phyloP scores from a whole-genome alignment of 495 filamentous ascomycete species.

The Ramalina peruviana region DNA sequence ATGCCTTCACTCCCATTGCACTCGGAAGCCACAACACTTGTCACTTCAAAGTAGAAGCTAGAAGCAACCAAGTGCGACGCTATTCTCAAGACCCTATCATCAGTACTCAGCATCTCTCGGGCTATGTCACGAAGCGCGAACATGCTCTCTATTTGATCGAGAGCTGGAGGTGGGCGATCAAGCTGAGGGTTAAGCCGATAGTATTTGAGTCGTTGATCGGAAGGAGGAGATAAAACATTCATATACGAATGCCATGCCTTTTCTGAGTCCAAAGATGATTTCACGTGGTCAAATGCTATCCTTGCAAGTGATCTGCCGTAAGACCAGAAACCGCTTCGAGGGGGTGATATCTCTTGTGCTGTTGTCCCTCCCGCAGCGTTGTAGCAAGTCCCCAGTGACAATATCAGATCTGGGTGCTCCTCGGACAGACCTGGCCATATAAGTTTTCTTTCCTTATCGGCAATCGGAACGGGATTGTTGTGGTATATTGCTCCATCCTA shows the following conservation, averaged over 20 bases:
- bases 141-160: slow-evolving; percentile 10
- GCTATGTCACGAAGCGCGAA: not conserved
- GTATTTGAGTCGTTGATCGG: not conserved
- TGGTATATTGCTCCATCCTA: slow-evolving; percentile 13
- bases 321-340: not conserved
- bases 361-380: not conserved
- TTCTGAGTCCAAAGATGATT: slow-evolving; percentile 9
- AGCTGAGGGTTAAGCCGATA: slow-evolving; percentile 10
- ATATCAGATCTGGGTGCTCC: slow-evolving; percentile 24
- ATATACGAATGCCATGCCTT: slow-evolving; percentile 10
- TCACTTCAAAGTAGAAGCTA: slow-evolving; percentile 12
- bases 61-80: slow-evolving; percentile 8
- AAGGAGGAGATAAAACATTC: slow-evolving; percentile 1
- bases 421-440: slow-evolving; percentile 21
- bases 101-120: not conserved
- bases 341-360: not conserved
- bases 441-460: slow-evolving; percentile 23
- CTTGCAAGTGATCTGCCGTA: slow-evolving; percentile 2
- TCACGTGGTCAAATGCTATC: slow-evolving; percentile 9
- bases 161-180: slow-evolving; percentile 3
- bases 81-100: not conserved
- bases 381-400: slow-evolving; percentile 25
- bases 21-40: not conserved
- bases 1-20: not conserved
- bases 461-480: slow-evolving; percentile 27